phyloP scores from a whole-genome alignment of 1,139 yeast genomes.

The Geotrichum armillariae region DNA sequence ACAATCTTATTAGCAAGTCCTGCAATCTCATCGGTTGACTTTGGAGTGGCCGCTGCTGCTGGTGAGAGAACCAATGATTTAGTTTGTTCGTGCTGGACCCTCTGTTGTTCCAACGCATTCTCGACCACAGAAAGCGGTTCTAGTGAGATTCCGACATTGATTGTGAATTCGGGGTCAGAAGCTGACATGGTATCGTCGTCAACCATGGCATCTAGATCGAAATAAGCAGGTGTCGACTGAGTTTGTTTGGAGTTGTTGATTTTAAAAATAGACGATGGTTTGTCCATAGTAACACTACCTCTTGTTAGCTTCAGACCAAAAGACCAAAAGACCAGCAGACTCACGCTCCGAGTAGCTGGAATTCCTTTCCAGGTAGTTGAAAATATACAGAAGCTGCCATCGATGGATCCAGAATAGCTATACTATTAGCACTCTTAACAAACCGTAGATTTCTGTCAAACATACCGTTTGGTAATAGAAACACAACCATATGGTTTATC shows the following conservation, averaged over 20 bases:
- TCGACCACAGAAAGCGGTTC: slow-evolving; percentile 71
- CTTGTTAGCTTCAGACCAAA: too few relatives aligned
- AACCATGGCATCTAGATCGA: slow-evolving; percentile 40
- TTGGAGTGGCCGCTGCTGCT: slow-evolving; percentile 8
- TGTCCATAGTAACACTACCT: slow-evolving; percentile 56
- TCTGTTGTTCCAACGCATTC: slow-evolving; percentile 44
- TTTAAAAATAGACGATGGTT: slow-evolving; percentile 91
- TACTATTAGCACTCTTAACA: neutral
- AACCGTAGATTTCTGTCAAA: slow-evolving; percentile 30
- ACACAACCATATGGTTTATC: slow-evolving; percentile 72
- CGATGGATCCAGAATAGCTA: slow-evolving; percentile 52
- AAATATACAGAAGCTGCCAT: slow-evolving; percentile 85
- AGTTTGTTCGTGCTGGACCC: slow-evolving; percentile 16
- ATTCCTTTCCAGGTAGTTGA: slow-evolving; percentile 77
- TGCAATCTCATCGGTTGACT: slow-evolving; percentile 41
- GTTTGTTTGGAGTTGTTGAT: slow-evolving; percentile 51
- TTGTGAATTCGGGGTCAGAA: slow-evolving; percentile 27
- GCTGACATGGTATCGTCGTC: slow-evolving; percentile 33
- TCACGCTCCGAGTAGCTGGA: slow-evolving; percentile 67
- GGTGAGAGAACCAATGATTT: neutral
- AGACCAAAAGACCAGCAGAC: slow-evolving; percentile 19
- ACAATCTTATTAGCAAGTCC: slow-evolving; percentile 81
- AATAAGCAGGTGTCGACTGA: slow-evolving; percentile 25
- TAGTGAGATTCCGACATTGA: slow-evolving; percentile 84
- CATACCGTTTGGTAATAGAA: slow-evolving; percentile 66